Conservation (phyloP, 148 eudicot species). For the Rhododendron ovatum region DNA sequence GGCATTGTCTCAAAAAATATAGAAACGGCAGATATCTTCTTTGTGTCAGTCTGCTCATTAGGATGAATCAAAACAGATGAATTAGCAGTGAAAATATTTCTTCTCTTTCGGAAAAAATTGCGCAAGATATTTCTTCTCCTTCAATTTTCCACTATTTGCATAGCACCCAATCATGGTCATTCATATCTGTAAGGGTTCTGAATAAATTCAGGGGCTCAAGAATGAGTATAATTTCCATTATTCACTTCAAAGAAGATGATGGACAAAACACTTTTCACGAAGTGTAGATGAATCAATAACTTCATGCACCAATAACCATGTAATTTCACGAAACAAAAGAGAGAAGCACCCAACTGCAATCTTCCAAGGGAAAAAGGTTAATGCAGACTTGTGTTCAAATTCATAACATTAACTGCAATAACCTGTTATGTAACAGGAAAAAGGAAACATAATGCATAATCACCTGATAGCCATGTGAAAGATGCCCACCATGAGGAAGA, state of each 20-base stretch:
- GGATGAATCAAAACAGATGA: neutral
- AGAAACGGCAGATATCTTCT: conserved; percentile 96
- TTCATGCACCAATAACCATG: neutral
- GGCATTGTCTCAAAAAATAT: conserved; percentile 99
- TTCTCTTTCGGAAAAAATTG: neutral
- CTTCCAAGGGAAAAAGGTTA: neutral
- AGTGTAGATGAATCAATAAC: neutral
- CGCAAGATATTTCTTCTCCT: neutral
- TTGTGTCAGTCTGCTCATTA: conserved; percentile 83
- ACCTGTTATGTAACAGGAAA: neutral
- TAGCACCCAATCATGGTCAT: neutral
- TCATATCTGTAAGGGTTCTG: neutral
- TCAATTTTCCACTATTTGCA: neutral
- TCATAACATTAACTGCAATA: neutral
- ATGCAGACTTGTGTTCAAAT: neutral
- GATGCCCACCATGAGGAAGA: conserved; percentile 99
- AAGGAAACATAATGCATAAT: neutral
- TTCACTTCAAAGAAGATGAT: neutral
- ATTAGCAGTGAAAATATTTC: neutral
- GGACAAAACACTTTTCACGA: neutral
- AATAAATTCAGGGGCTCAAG: neutral
- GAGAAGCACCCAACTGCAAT: neutral
- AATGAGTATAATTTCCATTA: neutral
- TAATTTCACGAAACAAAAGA: neutral
- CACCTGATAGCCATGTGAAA: conserved; percentile 99